Conservation (phyloP, 345 rosid genomes). For the Syzygium aromaticum region DNA sequence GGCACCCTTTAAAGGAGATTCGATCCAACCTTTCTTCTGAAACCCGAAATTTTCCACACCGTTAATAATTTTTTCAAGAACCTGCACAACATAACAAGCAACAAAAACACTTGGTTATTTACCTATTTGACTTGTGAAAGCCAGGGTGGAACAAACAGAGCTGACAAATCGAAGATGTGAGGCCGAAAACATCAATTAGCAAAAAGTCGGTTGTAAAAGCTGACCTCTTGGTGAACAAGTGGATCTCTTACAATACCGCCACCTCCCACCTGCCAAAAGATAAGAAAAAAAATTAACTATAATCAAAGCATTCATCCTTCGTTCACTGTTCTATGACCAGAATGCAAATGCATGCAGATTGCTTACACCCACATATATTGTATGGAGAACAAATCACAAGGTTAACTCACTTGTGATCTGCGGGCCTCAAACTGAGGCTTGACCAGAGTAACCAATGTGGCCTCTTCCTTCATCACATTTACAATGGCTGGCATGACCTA, state of each 20-base stretch:
- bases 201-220: neutral
- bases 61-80: slow-evolving; percentile 62
- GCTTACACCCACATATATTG: neutral
- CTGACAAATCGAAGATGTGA: neutral
- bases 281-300: neutral
- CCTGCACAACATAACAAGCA: slow-evolving; percentile 24
- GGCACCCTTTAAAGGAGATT: slow-evolving; percentile 88
- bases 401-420: slow-evolving; percentile 60
- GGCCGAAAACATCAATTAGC: neutral
- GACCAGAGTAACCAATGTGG: slow-evolving; percentile 62
- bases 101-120: neutral
- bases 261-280: slow-evolving; percentile 55
- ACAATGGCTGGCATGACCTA: slow-evolving; percentile 94
- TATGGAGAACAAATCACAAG: neutral
- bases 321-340: neutral
- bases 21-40: slow-evolving; percentile 65
- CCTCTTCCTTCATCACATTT: slow-evolving; percentile 75
- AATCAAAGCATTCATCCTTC: neutral
- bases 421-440: slow-evolving; percentile 97
- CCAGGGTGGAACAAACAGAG: neutral
- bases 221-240: slow-evolving; percentile 76
- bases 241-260: slow-evolving; percentile 99
- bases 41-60: slow-evolving; percentile 77
- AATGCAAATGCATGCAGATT: neutral
- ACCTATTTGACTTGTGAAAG: neutral